phyloP scores from a whole-genome alignment of 768 basidiomycete genomes.

The Mycena belliarum region DNA sequence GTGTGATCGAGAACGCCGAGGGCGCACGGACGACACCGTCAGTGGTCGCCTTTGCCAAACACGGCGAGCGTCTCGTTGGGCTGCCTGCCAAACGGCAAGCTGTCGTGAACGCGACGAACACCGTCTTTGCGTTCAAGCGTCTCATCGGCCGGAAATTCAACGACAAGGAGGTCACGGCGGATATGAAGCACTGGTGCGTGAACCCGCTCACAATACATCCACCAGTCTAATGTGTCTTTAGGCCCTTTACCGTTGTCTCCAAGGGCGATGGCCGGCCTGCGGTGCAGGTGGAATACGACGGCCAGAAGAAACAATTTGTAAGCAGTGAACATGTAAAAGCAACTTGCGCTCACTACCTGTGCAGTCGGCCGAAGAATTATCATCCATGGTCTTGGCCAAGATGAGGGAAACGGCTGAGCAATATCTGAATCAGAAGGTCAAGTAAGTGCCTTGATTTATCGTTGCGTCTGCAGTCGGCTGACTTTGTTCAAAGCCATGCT shows the following conservation, averaged over 20 bases:
- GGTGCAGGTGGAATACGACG: conserved; percentile 82
- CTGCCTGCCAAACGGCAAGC: conserved; percentile 97
- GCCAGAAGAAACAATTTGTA: conserved; percentile 80
- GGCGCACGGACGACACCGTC: conserved; percentile 98
- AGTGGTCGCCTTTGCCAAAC: conserved; percentile 98
- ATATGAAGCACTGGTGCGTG: conserved; percentile 78
- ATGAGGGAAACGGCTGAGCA: conserved; percentile 97
- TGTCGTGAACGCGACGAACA: conserved; percentile 93
- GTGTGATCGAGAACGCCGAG: conserved; percentile 97
- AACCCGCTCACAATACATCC: not conserved
- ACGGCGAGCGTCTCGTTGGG: conserved; percentile 94
- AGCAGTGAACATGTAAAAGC: conserved; percentile 29
- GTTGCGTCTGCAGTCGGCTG: not conserved
- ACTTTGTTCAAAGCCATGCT: conserved; percentile 54
- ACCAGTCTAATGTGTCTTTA: conserved; percentile 27
- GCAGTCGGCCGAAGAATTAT: conserved; percentile 83
- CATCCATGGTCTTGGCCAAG: conserved; percentile 86
- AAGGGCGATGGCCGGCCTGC: conserved; percentile 77
- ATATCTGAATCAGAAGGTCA: conserved; percentile 89
- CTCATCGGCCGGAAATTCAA: conserved; percentile 91
- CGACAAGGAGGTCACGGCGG: conserved; percentile 92
- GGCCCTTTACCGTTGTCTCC: conserved; percentile 80
- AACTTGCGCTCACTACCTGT: conserved; percentile 17
- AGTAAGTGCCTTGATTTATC: conserved; percentile 55
- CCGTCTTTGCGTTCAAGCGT: conserved; percentile 92